Evolutionary conservation across 805 yeast genomes (phyloP).

Genomic region (Candida michaelii): DNA sequence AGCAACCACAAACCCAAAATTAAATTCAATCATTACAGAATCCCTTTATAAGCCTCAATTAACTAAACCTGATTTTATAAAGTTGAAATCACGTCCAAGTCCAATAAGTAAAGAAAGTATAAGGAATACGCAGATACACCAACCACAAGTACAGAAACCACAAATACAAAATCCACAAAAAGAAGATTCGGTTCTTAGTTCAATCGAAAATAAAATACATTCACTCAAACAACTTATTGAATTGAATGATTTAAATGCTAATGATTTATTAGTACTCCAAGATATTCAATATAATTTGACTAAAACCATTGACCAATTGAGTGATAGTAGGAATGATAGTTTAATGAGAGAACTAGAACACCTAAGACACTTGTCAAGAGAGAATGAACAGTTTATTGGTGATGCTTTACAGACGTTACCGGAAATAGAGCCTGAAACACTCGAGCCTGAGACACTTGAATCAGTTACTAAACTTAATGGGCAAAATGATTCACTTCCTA

Average conservation of each 20-base stretch:
- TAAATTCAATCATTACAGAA: background rate
- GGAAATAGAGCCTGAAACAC: too few relatives aligned
- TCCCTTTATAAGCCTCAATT: background rate
- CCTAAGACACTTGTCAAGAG: background rate
- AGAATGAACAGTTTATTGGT: background rate
- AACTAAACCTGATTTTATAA: conserved; percentile 4
- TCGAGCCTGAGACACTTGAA: too few relatives aligned
- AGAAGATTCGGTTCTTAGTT: conserved; percentile 7
- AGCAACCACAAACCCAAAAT: too few relatives aligned
- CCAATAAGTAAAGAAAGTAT: conserved; percentile 9
- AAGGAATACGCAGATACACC: background rate
- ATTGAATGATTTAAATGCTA: conserved; percentile 4
- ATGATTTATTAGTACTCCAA: conserved; percentile 9
- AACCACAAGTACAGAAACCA: too few relatives aligned
- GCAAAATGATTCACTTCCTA: too few relatives aligned
- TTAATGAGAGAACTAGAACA: conserved; percentile 2
- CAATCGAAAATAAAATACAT: conserved; percentile 11
- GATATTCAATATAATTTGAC: conserved; percentile 8
- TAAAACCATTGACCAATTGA: conserved; percentile 3
- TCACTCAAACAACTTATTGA: conserved; percentile 10
- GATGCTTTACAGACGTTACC: background rate
- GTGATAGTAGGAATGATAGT: background rate
- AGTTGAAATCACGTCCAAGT: conserved; percentile 11
- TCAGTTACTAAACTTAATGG: too few relatives aligned
- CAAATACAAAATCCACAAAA: too few relatives aligned